Conservation (phyloP, 345 rosid genomes). For the Citrus sp. region DNA sequence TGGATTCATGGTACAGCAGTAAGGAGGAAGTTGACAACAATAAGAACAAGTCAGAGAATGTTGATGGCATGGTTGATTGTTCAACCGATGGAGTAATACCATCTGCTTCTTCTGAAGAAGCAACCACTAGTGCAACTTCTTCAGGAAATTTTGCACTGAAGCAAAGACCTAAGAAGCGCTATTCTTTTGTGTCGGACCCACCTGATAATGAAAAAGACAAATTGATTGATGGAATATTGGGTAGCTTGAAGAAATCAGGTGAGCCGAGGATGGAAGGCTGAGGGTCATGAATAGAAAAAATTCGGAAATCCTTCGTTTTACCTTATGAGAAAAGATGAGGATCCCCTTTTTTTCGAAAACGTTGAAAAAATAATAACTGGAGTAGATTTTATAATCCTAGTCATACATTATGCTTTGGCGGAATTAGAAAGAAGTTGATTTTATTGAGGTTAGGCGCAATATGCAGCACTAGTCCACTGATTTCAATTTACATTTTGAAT, state of each 20-base stretch:
- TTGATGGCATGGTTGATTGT: conserved; percentile 25
- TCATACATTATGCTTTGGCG: not conserved
- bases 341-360: not conserved
- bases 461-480: not conserved
- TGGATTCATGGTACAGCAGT: conserved; percentile 48
- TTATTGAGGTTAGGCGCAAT: not conserved
- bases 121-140: conserved; percentile 10
- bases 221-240: conserved; percentile 52
- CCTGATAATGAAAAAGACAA: conserved; percentile 28
- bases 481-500: not conserved
- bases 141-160: conserved; percentile 19
- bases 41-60: conserved; percentile 24
- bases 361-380: too few relatives aligned
- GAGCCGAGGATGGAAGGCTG: conserved; percentile 34
- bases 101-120: conserved; percentile 15
- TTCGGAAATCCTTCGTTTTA: not conserved
- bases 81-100: conserved; percentile 13
- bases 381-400: not conserved
- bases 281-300: not conserved
- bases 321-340: not conserved
- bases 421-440: not conserved
- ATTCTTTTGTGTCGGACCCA: conserved; percentile 50
- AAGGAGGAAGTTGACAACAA: conserved; percentile 27
- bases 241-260: conserved; percentile 44
- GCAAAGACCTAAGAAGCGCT: conserved; percentile 45